Conservation (phyloP, 352 stramenopile genomes). For the Pythium dissotocum region DNA sequence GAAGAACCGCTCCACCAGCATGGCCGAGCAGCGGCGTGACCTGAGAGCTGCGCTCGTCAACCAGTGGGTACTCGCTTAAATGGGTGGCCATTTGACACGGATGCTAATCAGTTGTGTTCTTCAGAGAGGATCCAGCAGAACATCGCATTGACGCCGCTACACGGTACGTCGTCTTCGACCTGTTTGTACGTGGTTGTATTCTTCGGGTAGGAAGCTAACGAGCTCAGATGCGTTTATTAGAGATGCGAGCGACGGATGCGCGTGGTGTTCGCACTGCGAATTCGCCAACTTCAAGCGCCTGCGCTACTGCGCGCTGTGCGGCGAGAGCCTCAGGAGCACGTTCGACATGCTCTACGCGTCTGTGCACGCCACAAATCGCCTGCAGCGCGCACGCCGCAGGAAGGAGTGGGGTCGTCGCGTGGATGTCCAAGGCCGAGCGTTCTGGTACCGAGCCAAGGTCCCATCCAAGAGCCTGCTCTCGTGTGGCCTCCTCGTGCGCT, state of each 20-base stretch:
- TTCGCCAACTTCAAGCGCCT: constrained; percentile 52
- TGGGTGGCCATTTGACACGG: neutral
- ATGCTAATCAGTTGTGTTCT: neutral
- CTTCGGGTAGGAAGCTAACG: too few relatives aligned
- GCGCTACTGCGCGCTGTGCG: constrained; percentile 45
- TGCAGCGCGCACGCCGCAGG: constrained; percentile 12
- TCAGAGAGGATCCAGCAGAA: constrained; percentile 28
- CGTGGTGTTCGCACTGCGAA: constrained; percentile 36
- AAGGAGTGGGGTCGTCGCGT: constrained; percentile 37
- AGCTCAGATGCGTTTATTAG: constrained; percentile 12
- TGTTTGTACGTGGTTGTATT: neutral
- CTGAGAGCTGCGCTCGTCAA: constrained; percentile 37
- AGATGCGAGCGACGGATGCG: constrained; percentile 36
- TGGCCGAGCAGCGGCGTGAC: constrained; percentile 9
- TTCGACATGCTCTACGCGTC: constrained; percentile 28
- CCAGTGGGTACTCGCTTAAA: constrained; percentile 19
- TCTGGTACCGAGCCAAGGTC: constrained; percentile 31
- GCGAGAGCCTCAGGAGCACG: constrained; percentile 23
- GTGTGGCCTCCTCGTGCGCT: constrained; percentile 16
- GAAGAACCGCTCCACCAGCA: constrained; percentile 9
- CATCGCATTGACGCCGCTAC: constrained; percentile 51
- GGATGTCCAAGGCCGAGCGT: constrained; percentile 22
- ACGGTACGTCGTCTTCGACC: constrained; percentile 18
- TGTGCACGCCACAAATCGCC: constrained; percentile 2
- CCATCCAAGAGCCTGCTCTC: constrained; percentile 8